A percentile compares a stretch with the other conserved stretches of the same genome.
phyloP scores from a whole-genome alignment of 371 early-diverging fungal species.

The Parasitella parasitica region DNA sequence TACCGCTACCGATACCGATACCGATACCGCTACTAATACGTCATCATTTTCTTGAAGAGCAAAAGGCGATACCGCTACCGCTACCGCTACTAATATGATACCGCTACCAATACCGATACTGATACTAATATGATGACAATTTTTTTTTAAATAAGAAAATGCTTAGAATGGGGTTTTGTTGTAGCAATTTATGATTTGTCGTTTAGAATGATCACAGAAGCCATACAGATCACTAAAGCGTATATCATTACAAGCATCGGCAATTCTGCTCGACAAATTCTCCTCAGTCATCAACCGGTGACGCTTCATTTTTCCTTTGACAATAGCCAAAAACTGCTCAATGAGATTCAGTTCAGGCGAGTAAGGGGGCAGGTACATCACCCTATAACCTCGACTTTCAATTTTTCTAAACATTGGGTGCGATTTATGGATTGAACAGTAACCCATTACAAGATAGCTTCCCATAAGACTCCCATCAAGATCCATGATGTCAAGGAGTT shows the following conservation, averaged over 20 bases:
- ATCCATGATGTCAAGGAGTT: conserved; percentile 16
- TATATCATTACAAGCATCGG: conserved; percentile 6
- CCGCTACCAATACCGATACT: too few relatives aligned
- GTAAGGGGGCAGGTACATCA: conserved; percentile 21
- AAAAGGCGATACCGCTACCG: too few relatives aligned
- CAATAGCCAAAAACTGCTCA: conserved; percentile 16
- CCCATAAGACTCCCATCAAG: conserved; percentile 13
- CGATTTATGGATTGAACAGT: conserved; percentile 15
- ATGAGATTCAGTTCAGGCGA: conserved; percentile 20
- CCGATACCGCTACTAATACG: too few relatives aligned
- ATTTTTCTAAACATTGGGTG: conserved; percentile 16
- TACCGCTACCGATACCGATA: too few relatives aligned
- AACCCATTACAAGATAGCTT: conserved; percentile 12
- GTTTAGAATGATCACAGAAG: conserved; percentile 12
- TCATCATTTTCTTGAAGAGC: too few relatives aligned
- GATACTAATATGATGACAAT: too few relatives aligned
- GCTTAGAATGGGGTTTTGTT: too few relatives aligned
- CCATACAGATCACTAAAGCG: conserved; percentile 3
- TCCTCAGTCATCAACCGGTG: conserved; percentile 15
- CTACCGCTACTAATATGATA: too few relatives aligned
- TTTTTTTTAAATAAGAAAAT: too few relatives aligned
- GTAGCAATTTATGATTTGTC: too few relatives aligned
- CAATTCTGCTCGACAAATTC: conserved; percentile 15
- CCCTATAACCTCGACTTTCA: conserved; percentile 17
- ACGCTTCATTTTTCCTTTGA: conserved; percentile 18